Conservation (phyloP, 1,284 basidiomycete species). For the Phaffia rhodozyma region DNA sequence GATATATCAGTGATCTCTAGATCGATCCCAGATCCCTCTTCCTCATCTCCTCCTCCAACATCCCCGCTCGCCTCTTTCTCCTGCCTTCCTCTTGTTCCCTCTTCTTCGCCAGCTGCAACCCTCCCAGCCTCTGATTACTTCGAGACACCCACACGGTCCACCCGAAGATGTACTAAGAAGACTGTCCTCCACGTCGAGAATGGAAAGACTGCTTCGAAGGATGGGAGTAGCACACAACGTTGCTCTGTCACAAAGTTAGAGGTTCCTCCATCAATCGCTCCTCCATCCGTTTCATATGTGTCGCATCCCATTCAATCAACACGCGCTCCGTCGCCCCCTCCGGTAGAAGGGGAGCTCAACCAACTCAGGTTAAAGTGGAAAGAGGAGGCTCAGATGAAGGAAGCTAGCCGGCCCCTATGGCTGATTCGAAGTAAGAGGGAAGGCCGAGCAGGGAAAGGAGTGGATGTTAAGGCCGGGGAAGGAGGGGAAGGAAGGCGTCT, state of each 20-base stretch:
- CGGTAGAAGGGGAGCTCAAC: background rate
- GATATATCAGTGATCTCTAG: too few relatives aligned
- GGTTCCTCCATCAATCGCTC: background rate
- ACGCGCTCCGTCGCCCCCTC: background rate
- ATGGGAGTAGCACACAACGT: too few relatives aligned
- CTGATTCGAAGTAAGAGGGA: conserved; percentile 6
- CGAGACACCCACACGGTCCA: too few relatives aligned
- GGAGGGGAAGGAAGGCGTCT: background rate
- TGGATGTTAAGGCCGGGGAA: background rate
- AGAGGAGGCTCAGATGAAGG: conserved; percentile 4
- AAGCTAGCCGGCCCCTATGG: conserved; percentile 11
- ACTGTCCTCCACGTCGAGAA: too few relatives aligned
- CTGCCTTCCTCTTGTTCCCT: too few relatives aligned
- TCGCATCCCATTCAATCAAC: background rate
- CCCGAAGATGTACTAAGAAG: too few relatives aligned
- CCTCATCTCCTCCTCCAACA: too few relatives aligned
- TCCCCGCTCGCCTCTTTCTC: too few relatives aligned
- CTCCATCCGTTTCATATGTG: background rate
- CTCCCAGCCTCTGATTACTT: too few relatives aligned
- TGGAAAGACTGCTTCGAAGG: too few relatives aligned
- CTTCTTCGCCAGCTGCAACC: too few relatives aligned
- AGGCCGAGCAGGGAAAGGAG: conserved; percentile 1
- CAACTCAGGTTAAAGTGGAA: background rate
- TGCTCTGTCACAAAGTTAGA: background rate
- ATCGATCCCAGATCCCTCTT: too few relatives aligned